Evolutionary conservation across 2,329 filamentous ascomycete species (phyloP).

Genomic region (Hymenotorrendiella dingleyae): DNA sequence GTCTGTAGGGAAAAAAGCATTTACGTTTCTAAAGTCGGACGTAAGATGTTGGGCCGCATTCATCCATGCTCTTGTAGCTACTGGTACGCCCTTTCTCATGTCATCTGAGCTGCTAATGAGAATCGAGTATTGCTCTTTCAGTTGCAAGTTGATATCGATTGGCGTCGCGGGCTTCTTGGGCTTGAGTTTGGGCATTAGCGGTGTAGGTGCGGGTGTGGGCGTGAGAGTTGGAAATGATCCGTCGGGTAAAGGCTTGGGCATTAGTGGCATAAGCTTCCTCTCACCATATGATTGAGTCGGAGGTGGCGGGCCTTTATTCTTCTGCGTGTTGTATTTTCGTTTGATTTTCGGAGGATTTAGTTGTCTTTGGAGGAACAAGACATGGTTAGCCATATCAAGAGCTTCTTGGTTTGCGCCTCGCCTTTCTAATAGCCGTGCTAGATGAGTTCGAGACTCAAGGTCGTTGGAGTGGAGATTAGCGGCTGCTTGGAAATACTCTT

Average conservation of each 20-base stretch:
- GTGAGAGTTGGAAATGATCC: too few relatives aligned
- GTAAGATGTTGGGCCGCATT: slow-evolving; percentile 52
- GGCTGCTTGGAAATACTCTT: slow-evolving; percentile 70
- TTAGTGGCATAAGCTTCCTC: too few relatives aligned
- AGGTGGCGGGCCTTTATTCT: too few relatives aligned
- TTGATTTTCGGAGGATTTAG: background rate
- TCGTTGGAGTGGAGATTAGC: slow-evolving; percentile 66
- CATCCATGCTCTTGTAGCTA: slow-evolving; percentile 44
- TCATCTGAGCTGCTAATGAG: slow-evolving; percentile 35
- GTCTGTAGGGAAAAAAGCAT: slow-evolving; percentile 61
- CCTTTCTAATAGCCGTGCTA: slow-evolving; percentile 80
- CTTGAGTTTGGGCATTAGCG: background rate
- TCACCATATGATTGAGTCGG: too few relatives aligned
- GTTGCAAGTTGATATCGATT: background rate
- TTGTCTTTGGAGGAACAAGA: slow-evolving; percentile 39
- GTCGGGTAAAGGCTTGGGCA: too few relatives aligned
- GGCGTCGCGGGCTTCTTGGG: background rate
- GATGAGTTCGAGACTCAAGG: slow-evolving; percentile 69
- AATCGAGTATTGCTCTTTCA: slow-evolving; percentile 35
- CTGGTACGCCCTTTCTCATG: slow-evolving; percentile 26
- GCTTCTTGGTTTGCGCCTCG: slow-evolving; percentile 69
- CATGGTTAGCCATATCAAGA: slow-evolving; percentile 69
- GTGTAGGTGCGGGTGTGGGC: too few relatives aligned
- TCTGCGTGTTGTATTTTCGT: background rate
- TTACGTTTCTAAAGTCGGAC: slow-evolving; percentile 58